phyloP scores from a whole-genome alignment of 2,329 filamentous ascomycete genomes.

The Westerdykella aurantiaca region DNA sequence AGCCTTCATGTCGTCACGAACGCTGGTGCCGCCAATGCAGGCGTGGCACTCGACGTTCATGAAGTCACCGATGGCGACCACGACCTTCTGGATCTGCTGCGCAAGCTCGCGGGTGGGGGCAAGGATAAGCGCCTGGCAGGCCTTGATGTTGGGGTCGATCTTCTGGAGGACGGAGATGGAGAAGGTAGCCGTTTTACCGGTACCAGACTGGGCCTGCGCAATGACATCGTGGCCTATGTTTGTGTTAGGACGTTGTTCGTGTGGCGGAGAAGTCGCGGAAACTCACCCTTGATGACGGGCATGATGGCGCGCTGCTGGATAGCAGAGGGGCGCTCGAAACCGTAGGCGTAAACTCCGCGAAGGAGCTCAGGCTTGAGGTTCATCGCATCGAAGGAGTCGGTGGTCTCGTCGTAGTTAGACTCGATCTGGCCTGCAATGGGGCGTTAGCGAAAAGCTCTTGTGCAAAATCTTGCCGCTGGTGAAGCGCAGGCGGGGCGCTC shows the following conservation, averaged over 20 bases:
- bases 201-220: conserved; percentile 98
- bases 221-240: conserved; percentile 84
- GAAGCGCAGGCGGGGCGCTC: conserved; percentile 9
- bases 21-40: conserved; percentile 97
- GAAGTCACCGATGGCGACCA: conserved; percentile 97
- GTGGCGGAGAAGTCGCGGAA: conserved; percentile 7
- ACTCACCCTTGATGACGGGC: conserved; percentile 97
- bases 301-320: conserved; percentile 99
- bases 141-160: conserved; percentile 91
- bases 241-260: conserved; percentile 18
- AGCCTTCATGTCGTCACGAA: conserved; percentile 97
- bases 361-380: conserved; percentile 94
- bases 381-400: conserved; percentile 99
- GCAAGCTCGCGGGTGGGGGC: conserved; percentile 97
- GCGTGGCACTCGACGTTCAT: conserved; percentile 99
- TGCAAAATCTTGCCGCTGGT: conserved; percentile 3
- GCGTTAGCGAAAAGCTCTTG: conserved; percentile 13
- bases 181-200: conserved; percentile 99
- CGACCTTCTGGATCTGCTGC: conserved; percentile 99
- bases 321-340: conserved; percentile 99
- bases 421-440: conserved; percentile 79
- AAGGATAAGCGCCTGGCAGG: conserved; percentile 96
- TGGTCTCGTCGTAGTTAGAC: conserved; percentile 99
- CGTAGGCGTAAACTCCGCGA: conserved; percentile 98
- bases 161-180: conserved; percentile 99